Conservation (phyloP, 78 protist genomes). For the Emiliania huxleyi region DNA sequence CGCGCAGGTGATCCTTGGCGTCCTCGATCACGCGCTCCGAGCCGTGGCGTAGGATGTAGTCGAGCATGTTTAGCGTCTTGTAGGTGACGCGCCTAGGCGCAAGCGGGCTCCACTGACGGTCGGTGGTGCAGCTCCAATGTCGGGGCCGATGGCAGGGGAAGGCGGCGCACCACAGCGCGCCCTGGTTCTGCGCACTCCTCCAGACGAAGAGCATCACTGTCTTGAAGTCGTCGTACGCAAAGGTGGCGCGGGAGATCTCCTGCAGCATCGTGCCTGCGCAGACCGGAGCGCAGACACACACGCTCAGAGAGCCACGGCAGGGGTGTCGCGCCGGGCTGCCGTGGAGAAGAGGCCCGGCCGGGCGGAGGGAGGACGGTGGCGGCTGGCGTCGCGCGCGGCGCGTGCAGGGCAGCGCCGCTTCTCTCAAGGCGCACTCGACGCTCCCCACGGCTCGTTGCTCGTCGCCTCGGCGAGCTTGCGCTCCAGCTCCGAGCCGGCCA, state of each 20-base stretch:
- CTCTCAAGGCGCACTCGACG: constrained; percentile 8
- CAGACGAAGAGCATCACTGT: constrained; percentile 39
- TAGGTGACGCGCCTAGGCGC: not conserved
- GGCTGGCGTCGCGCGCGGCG: not conserved
- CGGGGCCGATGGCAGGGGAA: not conserved
- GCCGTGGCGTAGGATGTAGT: not conserved
- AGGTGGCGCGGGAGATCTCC: constrained; percentile 41
- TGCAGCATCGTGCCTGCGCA: constrained; percentile 34
- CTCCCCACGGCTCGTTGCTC: constrained; percentile 55
- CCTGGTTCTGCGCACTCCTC: constrained; percentile 6
- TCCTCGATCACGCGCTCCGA: constrained; percentile 20
- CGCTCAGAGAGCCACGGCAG: too few species aligned
- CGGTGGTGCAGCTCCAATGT: too few species aligned
- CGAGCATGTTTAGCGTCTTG: constrained; percentile 8
- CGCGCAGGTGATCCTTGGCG: not conserved
- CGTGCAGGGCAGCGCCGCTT: not conserved
- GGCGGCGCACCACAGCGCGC: not conserved
- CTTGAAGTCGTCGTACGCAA: constrained; percentile 15
- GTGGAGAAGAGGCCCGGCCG: too few species aligned
- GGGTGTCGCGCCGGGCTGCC: too few species aligned
- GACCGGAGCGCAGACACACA: too few species aligned
- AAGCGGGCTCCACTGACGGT: too few species aligned
- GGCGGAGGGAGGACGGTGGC: not conserved
- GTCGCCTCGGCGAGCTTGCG: constrained; percentile 56
- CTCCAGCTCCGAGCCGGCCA: constrained; percentile 41